Base-by-base conservation (phyloP, 2,329 filamentous ascomycete species). In the Aspergillus uvarum region DNA sequence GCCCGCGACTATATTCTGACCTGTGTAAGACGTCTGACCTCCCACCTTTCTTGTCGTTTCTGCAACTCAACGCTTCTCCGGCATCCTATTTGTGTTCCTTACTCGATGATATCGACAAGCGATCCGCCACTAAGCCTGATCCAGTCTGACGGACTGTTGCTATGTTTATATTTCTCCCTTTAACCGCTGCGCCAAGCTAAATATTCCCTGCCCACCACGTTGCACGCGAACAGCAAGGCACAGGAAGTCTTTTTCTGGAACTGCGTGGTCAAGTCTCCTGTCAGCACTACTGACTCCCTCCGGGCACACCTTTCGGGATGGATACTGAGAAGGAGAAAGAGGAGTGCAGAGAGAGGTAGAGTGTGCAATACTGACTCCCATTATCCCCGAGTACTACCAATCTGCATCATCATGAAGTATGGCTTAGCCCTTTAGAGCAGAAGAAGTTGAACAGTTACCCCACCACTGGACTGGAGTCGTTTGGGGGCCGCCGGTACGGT, bases 181-280 rank as follows among this genome's bases (percentile, higher is more conserved):
- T 29, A 47, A 29, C 10, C 53, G n/a, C 53, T 29, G 26, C 26
- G 53, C 53, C 53, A 55, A 55, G 53, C 42, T 35, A 24, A 29
- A 38, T 47, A 55, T 35, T 35, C 44, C 53, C 53, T 55, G 42
- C 31, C 44, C n/a, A 48, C 53, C 53, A 55, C 53, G 53, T 55
- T 55, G 42, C 53, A 55, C 47, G 53, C 42, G 47, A 38, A 26
- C 31, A 22, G 47, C 53, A 55, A 55, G 42, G 42, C 53, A 47
- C 48, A 44, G 16, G 38, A 44, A 44, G 38, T 19, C n/a, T 19
- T 35, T 12, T 35, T 35, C 14, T 29, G 26, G 26, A 29, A 29
- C 32, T 35, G 32, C 32, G 32, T 16, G 11, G 10, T 29, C 26
- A 12, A 12, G 5, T 26, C 52, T 54, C 52, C 52, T 42, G 52